Base-by-base conservation (phyloP, 495 filamentous ascomycete genomes). In the Daldinia concentrica region DNA sequence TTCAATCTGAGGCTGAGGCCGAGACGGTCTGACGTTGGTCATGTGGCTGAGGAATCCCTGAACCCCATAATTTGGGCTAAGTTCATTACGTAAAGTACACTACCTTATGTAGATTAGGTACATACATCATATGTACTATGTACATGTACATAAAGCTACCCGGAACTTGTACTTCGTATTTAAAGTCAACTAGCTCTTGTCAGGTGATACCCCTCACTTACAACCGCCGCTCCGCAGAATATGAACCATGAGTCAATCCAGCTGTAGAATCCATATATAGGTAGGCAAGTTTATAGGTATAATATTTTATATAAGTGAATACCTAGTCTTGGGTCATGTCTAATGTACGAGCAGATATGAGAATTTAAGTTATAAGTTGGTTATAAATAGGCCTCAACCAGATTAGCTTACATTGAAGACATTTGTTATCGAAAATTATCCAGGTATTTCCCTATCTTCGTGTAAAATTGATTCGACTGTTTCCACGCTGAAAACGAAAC, bases 21-120 rank as follows among this genome's bases (percentile, higher is more conserved):
- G 50, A 54, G 50, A 30, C 50, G 24, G 50, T 36, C 54, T 58
- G 30, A 58, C 30, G 54, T 58, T 58, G 2, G 17, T 9, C 9
- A 15, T 37, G 54, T 58, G 54, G 54, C 54, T 58, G 50, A 54
- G 9, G 50, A 54, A 22, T 14, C 22, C 19, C 45, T 17, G 11
- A 11, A 34, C 32, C 9, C 9, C 32, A 34, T 34, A 34, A 34
- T 34, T 34, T 34, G 2, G 3, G 32, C 32, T 34, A 34, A 34
- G 32, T 2, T 34, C 7, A 34, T 34, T 34, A 34, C 9, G 9
- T 34, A 34, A 34, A n/a, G n/a, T n/a, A n/a, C n/a, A n/a, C n/a
- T n/a, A n/a, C n/a, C n/a, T n/a, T n/a, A n/a, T n/a, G n/a, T n/a
- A n/a, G n/a, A n/a, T n/a, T n/a, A n/a, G n/a, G n/a, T n/a, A n/a